A percentile compares a stretch with the other conserved stretches of the same genome.
Evolutionary conservation across 2,329 filamentous ascomycete species (phyloP).

Genomic region (Penicillium sp.): DNA sequence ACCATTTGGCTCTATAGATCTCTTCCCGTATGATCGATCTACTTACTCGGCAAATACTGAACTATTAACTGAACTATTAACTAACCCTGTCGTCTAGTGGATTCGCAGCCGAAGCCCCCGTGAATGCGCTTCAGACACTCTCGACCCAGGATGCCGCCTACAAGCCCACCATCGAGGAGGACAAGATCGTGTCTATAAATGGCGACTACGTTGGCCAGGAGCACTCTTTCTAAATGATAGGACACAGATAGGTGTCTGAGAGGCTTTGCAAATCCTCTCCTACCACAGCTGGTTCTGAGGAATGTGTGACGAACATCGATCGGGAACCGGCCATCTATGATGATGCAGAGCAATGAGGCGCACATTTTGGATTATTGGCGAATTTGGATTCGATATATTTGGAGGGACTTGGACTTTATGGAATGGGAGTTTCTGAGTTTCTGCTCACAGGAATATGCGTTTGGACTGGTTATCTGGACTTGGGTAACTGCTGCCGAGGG

Average conservation of each 20-base stretch:
- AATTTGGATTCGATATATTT: neutral
- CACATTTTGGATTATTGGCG: neutral
- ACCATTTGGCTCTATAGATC: slow-evolving; percentile 35
- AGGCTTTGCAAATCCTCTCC: neutral
- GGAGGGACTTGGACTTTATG: neutral
- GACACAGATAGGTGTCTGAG: neutral
- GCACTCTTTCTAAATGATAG: slow-evolving; percentile 12
- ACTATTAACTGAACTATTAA: neutral
- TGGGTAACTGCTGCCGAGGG: neutral
- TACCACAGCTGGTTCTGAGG: slow-evolving; percentile 20
- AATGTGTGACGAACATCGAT: slow-evolving; percentile 11
- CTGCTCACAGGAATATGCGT: neutral
- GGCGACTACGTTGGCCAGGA: slow-evolving; percentile 25
- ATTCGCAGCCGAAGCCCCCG: slow-evolving; percentile 76
- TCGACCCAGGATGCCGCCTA: slow-evolving; percentile 66
- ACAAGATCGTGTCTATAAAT: slow-evolving; percentile 67
- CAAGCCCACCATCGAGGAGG: slow-evolving; percentile 75
- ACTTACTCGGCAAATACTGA: slow-evolving; percentile 4
- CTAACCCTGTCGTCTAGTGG: slow-evolving; percentile 69
- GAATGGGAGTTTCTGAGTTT: neutral
- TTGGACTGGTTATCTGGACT: neutral
- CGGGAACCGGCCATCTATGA: slow-evolving; percentile 5
- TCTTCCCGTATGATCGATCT: slow-evolving; percentile 50
- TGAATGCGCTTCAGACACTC: slow-evolving; percentile 71
- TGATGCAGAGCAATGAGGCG: slow-evolving; percentile 1